These are phyloP conservation scores for Penicillium digitatum DNA, from an alignment of 2,329 filamentous ascomycete species.

Conservation along the genomic window DNA sequence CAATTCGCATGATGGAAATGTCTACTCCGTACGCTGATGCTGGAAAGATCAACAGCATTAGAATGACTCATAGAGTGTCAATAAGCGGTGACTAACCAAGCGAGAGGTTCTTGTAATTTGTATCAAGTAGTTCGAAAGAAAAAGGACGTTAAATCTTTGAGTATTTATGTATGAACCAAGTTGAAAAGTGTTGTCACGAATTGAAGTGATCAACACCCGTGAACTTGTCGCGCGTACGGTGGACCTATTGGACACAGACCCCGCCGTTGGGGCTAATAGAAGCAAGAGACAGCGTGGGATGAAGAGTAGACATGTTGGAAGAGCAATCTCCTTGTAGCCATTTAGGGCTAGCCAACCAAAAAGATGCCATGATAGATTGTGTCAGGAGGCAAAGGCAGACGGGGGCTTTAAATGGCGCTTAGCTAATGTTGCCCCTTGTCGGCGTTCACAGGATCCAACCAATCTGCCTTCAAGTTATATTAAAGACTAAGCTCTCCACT, in stretches of 20 bases:
- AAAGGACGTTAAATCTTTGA: not conserved
- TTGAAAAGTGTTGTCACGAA: conserved; percentile 12
- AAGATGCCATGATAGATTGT: conserved; percentile 24
- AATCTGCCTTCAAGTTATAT: not conserved
- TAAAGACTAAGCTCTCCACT: not conserved
- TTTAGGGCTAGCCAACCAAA: conserved; percentile 16
- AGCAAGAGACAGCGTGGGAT: conserved; percentile 4
- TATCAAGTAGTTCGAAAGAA: not conserved
- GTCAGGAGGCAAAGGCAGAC: not conserved
- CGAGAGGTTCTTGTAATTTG: not conserved
- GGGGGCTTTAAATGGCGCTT: conserved; percentile 9
- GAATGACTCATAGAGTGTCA: not conserved
- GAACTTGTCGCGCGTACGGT: conserved; percentile 14
- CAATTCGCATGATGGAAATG: conserved; percentile 48
- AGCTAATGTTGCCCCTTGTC: conserved; percentile 13
- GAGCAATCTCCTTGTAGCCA: conserved; percentile 12
- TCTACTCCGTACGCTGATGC: not conserved
- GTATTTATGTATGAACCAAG: not conserved
- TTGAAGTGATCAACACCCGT: conserved; percentile 15
- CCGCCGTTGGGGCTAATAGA: conserved; percentile 32
- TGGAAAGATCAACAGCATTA: not conserved
- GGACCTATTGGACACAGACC: conserved; percentile 26
- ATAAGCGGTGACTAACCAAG: not conserved
- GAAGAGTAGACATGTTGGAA: conserved; percentile 1
- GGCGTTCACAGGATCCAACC: not conserved